Evolutionary conservation across 441 rosid genomes (phyloP).

Genomic region (Macaranga tanarius): DNA sequence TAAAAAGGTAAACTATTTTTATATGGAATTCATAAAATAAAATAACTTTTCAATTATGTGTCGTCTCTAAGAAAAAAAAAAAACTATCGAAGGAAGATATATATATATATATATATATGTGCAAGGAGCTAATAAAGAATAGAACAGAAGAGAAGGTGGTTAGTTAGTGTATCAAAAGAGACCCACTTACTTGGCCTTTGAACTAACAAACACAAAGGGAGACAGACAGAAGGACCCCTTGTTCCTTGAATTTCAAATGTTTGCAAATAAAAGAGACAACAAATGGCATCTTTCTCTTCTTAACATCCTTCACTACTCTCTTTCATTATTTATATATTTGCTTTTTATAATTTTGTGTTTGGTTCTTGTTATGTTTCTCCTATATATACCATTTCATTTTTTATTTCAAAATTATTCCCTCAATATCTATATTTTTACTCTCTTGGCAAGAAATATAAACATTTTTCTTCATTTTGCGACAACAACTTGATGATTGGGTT

Average conservation of each 20-base stretch:
- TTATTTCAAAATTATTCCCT: too few relatives aligned
- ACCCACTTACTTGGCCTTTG: constrained; percentile 10
- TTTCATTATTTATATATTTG: background rate
- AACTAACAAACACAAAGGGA: background rate
- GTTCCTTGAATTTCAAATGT: background rate
- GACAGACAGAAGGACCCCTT: background rate
- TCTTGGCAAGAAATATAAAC: too few relatives aligned
- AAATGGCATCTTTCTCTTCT: constrained; percentile 11
- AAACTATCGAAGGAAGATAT: background rate
- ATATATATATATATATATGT: background rate
- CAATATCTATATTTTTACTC: too few relatives aligned
- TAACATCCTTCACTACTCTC: background rate
- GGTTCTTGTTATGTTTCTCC: too few relatives aligned
- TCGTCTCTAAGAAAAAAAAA: too few relatives aligned
- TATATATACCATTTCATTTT: background rate
- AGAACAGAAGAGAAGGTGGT: constrained; percentile 3
- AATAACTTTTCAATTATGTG: too few relatives aligned
- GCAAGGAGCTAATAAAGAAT: background rate
- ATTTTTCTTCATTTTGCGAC: too few relatives aligned
- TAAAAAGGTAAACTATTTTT: too few relatives aligned
- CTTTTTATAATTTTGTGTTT: too few relatives aligned
- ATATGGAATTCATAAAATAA: too few relatives aligned
- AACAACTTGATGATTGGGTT: too few relatives aligned
- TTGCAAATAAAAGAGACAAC: constrained; percentile 30
- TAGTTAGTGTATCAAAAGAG: constrained; percentile 21